Evolutionary conservation across 2,329 filamentous ascomycete species (phyloP).

Genomic region (Colletotrichum graminicola): DNA sequence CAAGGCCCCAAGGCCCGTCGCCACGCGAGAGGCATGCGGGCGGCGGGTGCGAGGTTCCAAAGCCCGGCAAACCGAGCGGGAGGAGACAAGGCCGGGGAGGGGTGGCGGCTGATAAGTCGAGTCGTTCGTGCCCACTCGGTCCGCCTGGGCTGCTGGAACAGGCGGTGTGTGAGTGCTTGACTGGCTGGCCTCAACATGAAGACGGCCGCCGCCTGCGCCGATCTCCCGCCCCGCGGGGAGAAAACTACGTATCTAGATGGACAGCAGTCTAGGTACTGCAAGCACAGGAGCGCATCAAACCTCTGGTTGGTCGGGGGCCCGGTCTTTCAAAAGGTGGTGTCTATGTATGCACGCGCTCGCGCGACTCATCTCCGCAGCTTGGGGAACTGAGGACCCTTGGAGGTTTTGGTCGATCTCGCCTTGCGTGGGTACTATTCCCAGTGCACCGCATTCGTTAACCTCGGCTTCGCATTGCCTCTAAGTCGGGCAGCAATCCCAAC

Average conservation of each 20-base stretch:
- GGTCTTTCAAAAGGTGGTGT: background rate
- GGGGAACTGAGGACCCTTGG: constrained; percentile 10
- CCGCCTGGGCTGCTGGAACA: constrained; percentile 14
- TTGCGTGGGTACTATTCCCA: background rate
- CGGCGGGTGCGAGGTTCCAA: background rate
- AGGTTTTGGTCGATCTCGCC: background rate
- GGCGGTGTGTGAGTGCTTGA: constrained; percentile 17
- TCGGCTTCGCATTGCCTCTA: background rate
- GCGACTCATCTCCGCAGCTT: constrained; percentile 6
- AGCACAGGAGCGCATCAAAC: constrained; percentile 8
- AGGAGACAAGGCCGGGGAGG: constrained; percentile 18
- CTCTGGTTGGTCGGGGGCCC: background rate
- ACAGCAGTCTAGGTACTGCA: constrained; percentile 6
- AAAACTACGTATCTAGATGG: constrained; percentile 38
- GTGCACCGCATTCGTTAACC: background rate
- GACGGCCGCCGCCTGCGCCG: constrained; percentile 32
- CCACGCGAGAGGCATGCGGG: constrained; percentile 17
- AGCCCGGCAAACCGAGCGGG: constrained; percentile 6
- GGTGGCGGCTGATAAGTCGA: constrained; percentile 20
- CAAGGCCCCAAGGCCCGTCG: background rate
- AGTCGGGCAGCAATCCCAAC: constrained; percentile 12
- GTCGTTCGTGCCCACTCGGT: constrained; percentile 36
- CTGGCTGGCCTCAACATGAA: background rate
- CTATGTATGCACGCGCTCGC: background rate
- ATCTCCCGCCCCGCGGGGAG: constrained; percentile 35